phyloP scores from a whole-genome alignment of 1,284 basidiomycete genomes.

The Pisolithus thermaeus region DNA sequence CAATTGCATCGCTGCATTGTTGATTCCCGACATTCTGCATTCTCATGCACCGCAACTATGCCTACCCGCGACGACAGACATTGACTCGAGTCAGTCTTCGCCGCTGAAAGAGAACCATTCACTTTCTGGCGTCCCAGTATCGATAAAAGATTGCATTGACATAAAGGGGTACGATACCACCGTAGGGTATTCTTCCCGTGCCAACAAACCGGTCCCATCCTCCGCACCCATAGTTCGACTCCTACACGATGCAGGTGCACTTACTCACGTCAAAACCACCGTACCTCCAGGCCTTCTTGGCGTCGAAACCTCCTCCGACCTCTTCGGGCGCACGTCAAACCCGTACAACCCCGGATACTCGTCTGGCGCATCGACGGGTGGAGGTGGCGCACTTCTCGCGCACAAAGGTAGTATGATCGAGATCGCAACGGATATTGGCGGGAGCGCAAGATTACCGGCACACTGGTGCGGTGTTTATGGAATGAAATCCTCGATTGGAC shows the following conservation, averaged over 20 bases:
- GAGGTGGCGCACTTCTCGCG: slow-evolving; percentile 43
- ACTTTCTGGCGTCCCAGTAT: slow-evolving; percentile 28
- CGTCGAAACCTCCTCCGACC: slow-evolving; percentile 50
- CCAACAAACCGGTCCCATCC: slow-evolving; percentile 31
- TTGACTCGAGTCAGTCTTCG: not conserved
- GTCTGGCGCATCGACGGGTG: slow-evolving; percentile 44
- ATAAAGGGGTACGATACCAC: slow-evolving; percentile 43
- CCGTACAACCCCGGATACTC: slow-evolving; percentile 38
- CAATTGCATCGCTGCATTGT: slow-evolving; percentile 26
- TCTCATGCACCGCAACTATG: not conserved
- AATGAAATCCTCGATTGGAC: slow-evolving; percentile 41
- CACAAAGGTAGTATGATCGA: slow-evolving; percentile 42
- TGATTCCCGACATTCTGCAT: slow-evolving; percentile 3
- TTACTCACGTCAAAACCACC: slow-evolving; percentile 51
- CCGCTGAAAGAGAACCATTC: not conserved
- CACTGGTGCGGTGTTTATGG: slow-evolving; percentile 48
- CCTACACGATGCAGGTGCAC: slow-evolving; percentile 42
- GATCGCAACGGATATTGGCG: slow-evolving; percentile 44
- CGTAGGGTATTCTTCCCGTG: slow-evolving; percentile 43
- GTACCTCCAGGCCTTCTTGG: slow-evolving; percentile 43
- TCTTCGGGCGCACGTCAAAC: slow-evolving; percentile 46
- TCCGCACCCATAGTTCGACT: slow-evolving; percentile 39
- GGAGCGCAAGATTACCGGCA: slow-evolving; percentile 49
- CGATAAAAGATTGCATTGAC: slow-evolving; percentile 31
- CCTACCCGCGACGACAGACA: not conserved